These are phyloP conservation scores for Phytomonas serpens DNA, from an alignment of 208 protist genomes.

Conservation along the genomic window DNA sequence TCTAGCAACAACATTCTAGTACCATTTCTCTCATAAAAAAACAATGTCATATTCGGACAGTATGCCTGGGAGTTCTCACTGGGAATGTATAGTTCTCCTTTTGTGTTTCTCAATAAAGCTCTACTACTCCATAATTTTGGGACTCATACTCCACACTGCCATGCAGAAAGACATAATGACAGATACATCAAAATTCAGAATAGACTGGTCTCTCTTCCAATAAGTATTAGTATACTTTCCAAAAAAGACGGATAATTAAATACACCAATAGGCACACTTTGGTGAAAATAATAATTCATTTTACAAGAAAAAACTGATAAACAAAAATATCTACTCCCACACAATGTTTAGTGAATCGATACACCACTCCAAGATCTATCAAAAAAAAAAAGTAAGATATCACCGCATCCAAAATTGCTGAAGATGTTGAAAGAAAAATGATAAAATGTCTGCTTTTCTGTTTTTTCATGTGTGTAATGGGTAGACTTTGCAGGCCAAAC, in stretches of 20 bases:
- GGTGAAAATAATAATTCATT: conserved; percentile 10
- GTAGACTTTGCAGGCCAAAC: not conserved
- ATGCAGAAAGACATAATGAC: conserved; percentile 45
- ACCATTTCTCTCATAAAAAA: not conserved
- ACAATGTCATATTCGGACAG: not conserved
- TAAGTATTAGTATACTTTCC: conserved; percentile 17
- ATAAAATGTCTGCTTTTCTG: not conserved
- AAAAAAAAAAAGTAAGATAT: not conserved
- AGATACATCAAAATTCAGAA: conserved; percentile 3
- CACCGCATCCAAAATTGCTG: not conserved
- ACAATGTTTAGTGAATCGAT: not conserved
- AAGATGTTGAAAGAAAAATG: not conserved
- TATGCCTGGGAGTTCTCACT: conserved; percentile 29
- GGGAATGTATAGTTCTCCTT: conserved; percentile 41
- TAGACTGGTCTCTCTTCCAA: not conserved
- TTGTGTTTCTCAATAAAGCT: conserved; percentile 43
- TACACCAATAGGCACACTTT: conserved; percentile 16
- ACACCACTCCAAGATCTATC: not conserved
- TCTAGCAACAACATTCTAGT: not conserved
- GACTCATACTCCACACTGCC: conserved; percentile 38
- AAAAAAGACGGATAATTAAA: conserved; percentile 18
- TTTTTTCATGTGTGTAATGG: not conserved
- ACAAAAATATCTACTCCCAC: conserved; percentile 4
- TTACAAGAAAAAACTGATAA: conserved; percentile 9
- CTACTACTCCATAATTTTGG: conserved; percentile 47